Conservation (phyloP, 306 rosid genomes). For the Calophaca sinica region DNA sequence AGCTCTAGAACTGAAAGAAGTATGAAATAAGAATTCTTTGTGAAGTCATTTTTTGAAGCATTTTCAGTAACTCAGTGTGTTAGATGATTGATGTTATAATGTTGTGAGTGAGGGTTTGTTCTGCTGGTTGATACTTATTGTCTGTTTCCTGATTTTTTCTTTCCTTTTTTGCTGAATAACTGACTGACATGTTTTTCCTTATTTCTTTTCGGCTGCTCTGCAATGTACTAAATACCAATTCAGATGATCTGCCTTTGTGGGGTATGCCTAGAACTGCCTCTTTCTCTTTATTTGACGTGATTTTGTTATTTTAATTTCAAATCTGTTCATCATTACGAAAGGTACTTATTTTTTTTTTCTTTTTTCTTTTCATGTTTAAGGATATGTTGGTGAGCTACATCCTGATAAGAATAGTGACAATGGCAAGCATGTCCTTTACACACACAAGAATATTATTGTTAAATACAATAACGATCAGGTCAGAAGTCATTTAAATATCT, state of each 20-base stretch:
- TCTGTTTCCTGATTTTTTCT: conserved; percentile 15
- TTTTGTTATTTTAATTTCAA: conserved; percentile 29
- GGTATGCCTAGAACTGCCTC: conserved; percentile 62
- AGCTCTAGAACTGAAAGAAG: conserved; percentile 32
- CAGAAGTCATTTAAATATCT: conserved; percentile 44
- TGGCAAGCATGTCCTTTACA: conserved; percentile 86
- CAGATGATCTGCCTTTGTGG: conserved; percentile 99
- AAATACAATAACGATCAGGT: conserved; percentile 97
- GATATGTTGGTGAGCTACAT: conserved; percentile 92
- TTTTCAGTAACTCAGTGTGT: conserved; percentile 18
- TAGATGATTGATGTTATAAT: conserved; percentile 37
- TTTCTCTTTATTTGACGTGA: conserved; percentile 30
- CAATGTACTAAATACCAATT: conserved; percentile 52
- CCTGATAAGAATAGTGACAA: conserved; percentile 83
- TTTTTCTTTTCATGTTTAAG: conserved; percentile 52
- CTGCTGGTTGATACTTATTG: conserved; percentile 19
- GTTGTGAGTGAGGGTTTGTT: conserved; percentile 35
- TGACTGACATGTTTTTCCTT: conserved; percentile 44
- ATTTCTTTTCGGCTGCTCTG: conserved; percentile 44
- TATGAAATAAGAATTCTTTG: conserved; percentile 19
- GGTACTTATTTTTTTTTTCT: not conserved
- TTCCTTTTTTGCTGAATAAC: conserved; percentile 41
- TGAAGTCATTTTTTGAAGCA: conserved; percentile 21
- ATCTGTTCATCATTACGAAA: conserved; percentile 35
- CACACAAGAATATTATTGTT: conserved; percentile 80